Conservation (phyloP, 345 rosid species). For the Boechera retrofracta region DNA sequence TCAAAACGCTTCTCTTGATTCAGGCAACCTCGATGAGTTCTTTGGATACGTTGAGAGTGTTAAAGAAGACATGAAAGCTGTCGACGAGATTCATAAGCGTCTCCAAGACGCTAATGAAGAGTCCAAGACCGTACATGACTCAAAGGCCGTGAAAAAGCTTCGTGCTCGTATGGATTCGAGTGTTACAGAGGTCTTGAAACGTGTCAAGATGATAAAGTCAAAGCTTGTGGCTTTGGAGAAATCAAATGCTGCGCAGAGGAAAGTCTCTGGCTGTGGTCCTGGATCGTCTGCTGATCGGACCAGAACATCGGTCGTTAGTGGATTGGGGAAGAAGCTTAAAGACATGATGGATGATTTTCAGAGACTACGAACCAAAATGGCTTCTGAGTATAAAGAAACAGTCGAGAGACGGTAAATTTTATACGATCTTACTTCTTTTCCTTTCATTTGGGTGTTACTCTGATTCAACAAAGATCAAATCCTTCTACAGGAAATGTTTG, state of each 20-base stretch:
- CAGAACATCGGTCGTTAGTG: conserved; percentile 79
- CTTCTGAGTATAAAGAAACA: conserved; percentile 73
- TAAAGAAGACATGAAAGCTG: conserved; percentile 72
- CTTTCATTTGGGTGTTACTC: conserved; percentile 2
- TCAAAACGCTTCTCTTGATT: conserved; percentile 48
- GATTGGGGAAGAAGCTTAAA: conserved; percentile 77
- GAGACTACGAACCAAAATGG: conserved; percentile 60
- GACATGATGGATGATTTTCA: conserved; percentile 80
- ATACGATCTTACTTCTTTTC: not conserved
- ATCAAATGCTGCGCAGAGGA: conserved; percentile 76
- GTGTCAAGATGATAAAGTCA: conserved; percentile 64
- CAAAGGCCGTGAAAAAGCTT: conserved; percentile 66
- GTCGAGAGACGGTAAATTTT: conserved; percentile 56
- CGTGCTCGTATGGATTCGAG: conserved; percentile 72
- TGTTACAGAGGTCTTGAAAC: conserved; percentile 66
- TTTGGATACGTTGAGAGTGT: conserved; percentile 79
- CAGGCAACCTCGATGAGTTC: conserved; percentile 75
- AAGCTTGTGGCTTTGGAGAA: conserved; percentile 81
- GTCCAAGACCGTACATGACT: conserved; percentile 68
- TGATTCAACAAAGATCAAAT: conserved; percentile 1
- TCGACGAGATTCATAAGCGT: conserved; percentile 62
- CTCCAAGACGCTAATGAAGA: conserved; percentile 76
- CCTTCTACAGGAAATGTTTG: not conserved
- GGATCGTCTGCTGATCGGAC: conserved; percentile 83
- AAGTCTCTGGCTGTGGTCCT: conserved; percentile 79